Percentiles rank a stretch among this genome's conserved stretches.
Conservation (phyloP, 768 basidiomycete species). For the Tricholoma hemisulphureum region DNA sequence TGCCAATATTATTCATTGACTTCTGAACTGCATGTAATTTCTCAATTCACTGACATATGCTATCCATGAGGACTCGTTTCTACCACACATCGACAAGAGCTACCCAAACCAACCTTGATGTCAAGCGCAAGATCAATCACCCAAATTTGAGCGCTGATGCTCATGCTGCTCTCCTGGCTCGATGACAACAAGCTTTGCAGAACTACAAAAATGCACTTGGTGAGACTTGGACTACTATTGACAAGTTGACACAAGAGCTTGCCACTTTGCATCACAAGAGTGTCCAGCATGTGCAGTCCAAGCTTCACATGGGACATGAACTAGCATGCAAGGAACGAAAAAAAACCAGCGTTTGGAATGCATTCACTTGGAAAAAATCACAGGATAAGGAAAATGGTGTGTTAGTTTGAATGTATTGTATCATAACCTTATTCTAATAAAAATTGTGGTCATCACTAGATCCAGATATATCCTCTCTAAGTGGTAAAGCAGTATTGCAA, state of each 20-base stretch:
- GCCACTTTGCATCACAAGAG: conserved; percentile 6
- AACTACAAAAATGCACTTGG: neutral
- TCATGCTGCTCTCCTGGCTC: neutral
- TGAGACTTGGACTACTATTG: neutral
- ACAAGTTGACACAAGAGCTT: neutral
- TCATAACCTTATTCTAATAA: neutral
- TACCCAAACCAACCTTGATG: neutral
- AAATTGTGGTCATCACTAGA: neutral
- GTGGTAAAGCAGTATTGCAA: neutral
- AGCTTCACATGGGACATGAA: neutral
- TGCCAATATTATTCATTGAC: neutral
- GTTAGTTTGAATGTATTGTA: neutral
- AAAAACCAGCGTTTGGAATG: neutral
- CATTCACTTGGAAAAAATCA: neutral
- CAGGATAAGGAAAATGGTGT: conserved; percentile 11
- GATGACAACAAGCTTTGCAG: neutral
- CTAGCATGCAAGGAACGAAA: conserved; percentile 3
- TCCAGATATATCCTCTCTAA: neutral
- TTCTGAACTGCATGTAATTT: neutral
- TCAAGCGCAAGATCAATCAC: neutral
- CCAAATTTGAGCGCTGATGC: neutral
- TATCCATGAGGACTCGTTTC: neutral
- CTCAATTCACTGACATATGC: neutral
- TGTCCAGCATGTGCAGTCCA: conserved; percentile 1
- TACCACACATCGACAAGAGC: neutral